phyloP scores from a whole-genome alignment of 2,329 filamentous ascomycete species.

The Cyphellophora attinorum region DNA sequence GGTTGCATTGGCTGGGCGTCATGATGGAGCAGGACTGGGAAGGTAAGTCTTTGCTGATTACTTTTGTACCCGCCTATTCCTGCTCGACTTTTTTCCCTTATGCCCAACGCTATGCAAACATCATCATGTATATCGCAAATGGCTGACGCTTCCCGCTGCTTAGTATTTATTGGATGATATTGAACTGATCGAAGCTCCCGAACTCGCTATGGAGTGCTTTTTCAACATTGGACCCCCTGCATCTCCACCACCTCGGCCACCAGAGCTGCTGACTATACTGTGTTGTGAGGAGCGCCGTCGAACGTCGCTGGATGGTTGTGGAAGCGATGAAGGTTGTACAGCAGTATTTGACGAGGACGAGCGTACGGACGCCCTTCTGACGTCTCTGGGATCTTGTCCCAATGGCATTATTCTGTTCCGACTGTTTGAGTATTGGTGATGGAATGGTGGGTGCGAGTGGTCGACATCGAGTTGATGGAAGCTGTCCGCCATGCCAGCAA shows the following conservation, averaged over 20 bases:
- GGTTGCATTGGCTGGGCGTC: constrained; percentile 59
- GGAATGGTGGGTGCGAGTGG: neutral
- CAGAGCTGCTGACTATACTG: too few species aligned
- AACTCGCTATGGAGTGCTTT: constrained; percentile 11
- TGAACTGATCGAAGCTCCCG: constrained; percentile 6
- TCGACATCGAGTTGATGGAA: neutral
- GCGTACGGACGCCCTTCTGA: too few species aligned
- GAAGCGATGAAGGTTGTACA: too few species aligned
- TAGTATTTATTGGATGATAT: neutral
- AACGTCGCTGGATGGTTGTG: too few species aligned
- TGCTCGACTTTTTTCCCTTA: constrained; percentile 5
- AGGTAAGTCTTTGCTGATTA: constrained; percentile 48
- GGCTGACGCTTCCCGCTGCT: neutral
- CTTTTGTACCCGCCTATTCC: too few species aligned
- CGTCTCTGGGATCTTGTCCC: too few species aligned
- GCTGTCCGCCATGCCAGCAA: neutral
- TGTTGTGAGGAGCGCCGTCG: too few species aligned
- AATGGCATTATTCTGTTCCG: constrained; percentile 3
- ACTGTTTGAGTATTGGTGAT: neutral
- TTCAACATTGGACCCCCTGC: constrained; percentile 20
- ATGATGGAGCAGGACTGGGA: constrained; percentile 68
- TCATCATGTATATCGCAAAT: neutral
- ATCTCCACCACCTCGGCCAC: too few species aligned
- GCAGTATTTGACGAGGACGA: too few species aligned
- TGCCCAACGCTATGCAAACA: neutral